Percentiles rank a stretch among this genome's conserved stretches.
These are phyloP conservation scores for Tetratostichococcus sp. DNA, from an alignment of 139 green algal species.

Conservation along the genomic window DNA sequence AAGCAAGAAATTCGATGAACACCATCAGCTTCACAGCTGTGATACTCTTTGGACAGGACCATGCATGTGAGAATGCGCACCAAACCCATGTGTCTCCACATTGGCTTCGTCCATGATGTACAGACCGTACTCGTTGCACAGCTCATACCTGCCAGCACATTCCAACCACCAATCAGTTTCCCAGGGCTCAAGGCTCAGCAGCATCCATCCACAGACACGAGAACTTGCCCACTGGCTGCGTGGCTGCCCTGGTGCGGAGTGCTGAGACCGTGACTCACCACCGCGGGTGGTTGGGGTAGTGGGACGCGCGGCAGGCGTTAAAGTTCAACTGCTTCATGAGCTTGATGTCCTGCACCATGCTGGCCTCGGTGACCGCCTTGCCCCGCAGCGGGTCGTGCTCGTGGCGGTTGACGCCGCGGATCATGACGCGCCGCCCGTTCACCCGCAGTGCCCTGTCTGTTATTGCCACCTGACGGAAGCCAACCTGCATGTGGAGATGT, in stretches of 20 bases:
- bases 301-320: conserved; percentile 89
- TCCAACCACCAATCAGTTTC: too few species aligned
- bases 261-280: too few species aligned
- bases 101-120: conserved; percentile 97
- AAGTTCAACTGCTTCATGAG: conserved; percentile 95
- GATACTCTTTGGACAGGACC: too few species aligned
- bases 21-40: background rate
- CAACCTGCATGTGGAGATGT: conserved; percentile 53
- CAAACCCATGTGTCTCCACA: conserved; percentile 96
- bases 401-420: conserved; percentile 90
- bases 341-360: conserved; percentile 72
- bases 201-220: too few species aligned
- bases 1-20: too few species aligned
- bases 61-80: too few species aligned
- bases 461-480: conserved; percentile 73
- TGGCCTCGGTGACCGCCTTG: conserved; percentile 41
- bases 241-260: too few species aligned
- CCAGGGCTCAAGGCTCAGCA: too few species aligned
- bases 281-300: conserved; percentile 91
- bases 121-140: conserved; percentile 81
- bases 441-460: conserved; percentile 64
- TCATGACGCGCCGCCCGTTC: conserved; percentile 75
- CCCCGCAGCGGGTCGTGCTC: conserved; percentile 76
- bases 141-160: conserved; percentile 65
- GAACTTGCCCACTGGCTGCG: too few species aligned